phyloP scores from a whole-genome alignment of 1,284 basidiomycete genomes.

The Coniophora puteana region DNA sequence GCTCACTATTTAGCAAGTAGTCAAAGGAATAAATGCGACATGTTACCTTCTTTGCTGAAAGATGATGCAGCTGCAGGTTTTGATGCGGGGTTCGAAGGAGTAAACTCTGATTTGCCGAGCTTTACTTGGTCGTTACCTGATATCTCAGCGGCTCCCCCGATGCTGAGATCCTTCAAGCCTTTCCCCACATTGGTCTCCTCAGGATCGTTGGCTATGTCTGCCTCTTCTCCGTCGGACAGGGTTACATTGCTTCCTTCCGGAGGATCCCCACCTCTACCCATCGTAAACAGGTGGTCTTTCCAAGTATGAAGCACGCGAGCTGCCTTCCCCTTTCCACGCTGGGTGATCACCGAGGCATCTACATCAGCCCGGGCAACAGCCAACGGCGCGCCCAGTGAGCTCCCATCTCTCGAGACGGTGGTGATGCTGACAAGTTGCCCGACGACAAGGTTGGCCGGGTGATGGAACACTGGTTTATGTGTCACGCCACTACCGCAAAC shows the following conservation, averaged over 20 bases:
- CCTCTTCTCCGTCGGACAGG: conserved; percentile 3
- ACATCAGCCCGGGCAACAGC: conserved; percentile 71
- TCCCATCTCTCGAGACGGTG: conserved; percentile 39
- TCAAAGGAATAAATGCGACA: conserved; percentile 10
- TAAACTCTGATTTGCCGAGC: conserved; percentile 6
- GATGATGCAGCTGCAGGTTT: conserved; percentile 5
- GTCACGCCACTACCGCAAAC: conserved; percentile 6
- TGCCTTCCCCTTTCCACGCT: conserved; percentile 65
- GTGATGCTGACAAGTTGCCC: conserved; percentile 58
- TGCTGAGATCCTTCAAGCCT: too few relatives aligned
- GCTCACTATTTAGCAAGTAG: conserved; percentile 16
- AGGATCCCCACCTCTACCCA: conserved; percentile 56
- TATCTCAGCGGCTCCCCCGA: too few relatives aligned
- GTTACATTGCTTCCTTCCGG: conserved; percentile 31
- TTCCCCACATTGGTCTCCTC: conserved; percentile 12
- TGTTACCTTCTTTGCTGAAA: conserved; percentile 20
- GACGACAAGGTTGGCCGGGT: conserved; percentile 36
- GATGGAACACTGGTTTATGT: conserved; percentile 53
- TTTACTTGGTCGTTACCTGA: conserved; percentile 6
- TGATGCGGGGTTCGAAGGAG: not conserved
- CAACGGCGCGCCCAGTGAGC: conserved; percentile 47
- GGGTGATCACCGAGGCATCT: conserved; percentile 39
- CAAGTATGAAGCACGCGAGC: conserved; percentile 65
- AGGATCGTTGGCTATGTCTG: conserved; percentile 14
- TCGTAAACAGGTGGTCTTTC: conserved; percentile 69